Conservation (phyloP, 441 rosid genomes). For the Daphne laureola region DNA sequence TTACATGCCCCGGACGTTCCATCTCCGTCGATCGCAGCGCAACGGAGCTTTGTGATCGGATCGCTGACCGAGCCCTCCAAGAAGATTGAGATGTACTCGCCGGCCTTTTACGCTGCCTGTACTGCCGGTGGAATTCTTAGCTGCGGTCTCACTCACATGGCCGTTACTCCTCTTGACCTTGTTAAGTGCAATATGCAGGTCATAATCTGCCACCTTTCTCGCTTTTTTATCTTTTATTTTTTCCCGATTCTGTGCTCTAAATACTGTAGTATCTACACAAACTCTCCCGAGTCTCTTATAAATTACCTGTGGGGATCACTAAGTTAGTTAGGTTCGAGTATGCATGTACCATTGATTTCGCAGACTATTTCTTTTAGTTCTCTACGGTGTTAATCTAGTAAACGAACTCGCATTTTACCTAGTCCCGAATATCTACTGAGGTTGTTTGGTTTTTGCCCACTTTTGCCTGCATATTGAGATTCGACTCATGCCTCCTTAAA, state of each 20-base stretch:
- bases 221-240: neutral
- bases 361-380: too few relatives aligned
- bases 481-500: too few relatives aligned
- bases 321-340: too few relatives aligned
- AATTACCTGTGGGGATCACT: too few relatives aligned
- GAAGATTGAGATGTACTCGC: conserved; percentile 90
- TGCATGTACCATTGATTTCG: too few relatives aligned
- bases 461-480: too few relatives aligned
- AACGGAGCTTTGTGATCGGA: conserved; percentile 42
- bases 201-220: conserved; percentile 15
- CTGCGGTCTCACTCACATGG: conserved; percentile 95
- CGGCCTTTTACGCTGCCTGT: conserved; percentile 91
- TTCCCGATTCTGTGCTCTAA: neutral
- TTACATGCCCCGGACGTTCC: conserved; percentile 13
- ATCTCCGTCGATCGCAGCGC: conserved; percentile 18
- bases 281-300: too few relatives aligned
- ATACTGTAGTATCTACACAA: neutral
- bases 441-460: too few relatives aligned
- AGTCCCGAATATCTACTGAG: too few relatives aligned
- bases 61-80: conserved; percentile 68
- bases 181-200: conserved; percentile 99
- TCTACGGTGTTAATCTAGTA: too few relatives aligned
- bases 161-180: conserved; percentile 97
- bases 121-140: conserved; percentile 87
- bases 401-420: too few relatives aligned